These are phyloP conservation scores for Eutrema salsugineum DNA, from an alignment of 441 rosid genomes.

Conservation along the genomic window DNA sequence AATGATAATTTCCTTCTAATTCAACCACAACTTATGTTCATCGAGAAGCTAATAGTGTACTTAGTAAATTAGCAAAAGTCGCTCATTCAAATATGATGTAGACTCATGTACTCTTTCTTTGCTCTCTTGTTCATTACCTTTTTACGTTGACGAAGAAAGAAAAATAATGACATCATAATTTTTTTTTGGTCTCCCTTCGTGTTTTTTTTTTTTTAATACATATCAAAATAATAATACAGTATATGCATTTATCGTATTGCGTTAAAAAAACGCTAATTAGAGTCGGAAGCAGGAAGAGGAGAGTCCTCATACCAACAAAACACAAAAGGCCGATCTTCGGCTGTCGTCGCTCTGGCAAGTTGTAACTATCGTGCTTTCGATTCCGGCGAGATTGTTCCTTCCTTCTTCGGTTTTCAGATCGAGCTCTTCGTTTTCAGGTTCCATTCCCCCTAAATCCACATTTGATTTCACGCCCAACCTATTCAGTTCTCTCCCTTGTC, in stretches of 20 bases:
- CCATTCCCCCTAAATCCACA: not conserved
- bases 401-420: not conserved
- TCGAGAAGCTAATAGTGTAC: no score
- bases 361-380: constrained; percentile 4
- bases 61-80: no score
- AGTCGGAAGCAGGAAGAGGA: not conserved
- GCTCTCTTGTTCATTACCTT: no score
- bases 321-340: not conserved
- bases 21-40: no score
- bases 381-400: constrained; percentile 12
- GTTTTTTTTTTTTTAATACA: no score
- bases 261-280: constrained; percentile 3
- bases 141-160: no score
- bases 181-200: no score
- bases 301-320: not conserved
- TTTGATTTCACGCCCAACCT: not conserved
- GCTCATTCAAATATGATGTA: no score
- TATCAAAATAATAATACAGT: no score
- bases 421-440: constrained; percentile 16
- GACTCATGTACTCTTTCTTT: no score
- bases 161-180: no score
- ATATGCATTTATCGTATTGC: not conserved
- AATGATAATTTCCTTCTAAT: no score
- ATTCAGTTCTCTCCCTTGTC: not conserved
- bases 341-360: not conserved